Conservation (phyloP, 2,329 filamentous ascomycete species). For the Gliomastix tumulicola region DNA sequence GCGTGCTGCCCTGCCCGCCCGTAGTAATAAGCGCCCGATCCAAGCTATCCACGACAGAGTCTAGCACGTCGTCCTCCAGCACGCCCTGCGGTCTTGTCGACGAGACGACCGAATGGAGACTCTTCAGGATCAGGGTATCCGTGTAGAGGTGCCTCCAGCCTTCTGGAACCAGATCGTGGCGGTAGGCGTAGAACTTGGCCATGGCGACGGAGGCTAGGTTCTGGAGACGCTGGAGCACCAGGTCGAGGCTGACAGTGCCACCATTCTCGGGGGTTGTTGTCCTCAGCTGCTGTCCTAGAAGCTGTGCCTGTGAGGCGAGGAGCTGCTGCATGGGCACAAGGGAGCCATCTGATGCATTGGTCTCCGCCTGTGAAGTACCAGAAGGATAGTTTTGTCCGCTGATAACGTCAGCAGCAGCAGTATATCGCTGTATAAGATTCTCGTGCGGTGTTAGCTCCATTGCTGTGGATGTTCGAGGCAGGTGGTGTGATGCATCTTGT, state of each 20-base stretch:
- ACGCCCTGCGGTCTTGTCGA: no score
- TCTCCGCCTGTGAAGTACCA: not conserved
- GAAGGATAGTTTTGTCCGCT: no score
- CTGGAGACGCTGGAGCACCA: constrained; percentile 36
- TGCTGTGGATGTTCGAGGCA: no score
- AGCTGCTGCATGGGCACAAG: constrained; percentile 14
- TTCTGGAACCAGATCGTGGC: constrained; percentile 57
- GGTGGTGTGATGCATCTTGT: no score
- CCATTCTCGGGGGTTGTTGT: no score
- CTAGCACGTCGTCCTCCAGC: constrained; percentile 32
- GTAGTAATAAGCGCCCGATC: constrained; percentile 74
- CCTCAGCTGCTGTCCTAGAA: no score
- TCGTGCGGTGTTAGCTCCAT: no score
- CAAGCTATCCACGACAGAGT: constrained; percentile 55
- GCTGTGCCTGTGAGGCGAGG: constrained; percentile 9
- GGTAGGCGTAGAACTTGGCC: constrained; percentile 62
- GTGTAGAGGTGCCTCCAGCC: constrained; percentile 68
- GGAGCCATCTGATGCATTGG: constrained; percentile 4
- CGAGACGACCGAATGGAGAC: constrained; percentile 21
- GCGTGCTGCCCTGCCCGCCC: constrained; percentile 47
- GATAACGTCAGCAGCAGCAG: constrained; percentile 12
- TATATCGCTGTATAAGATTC: constrained; percentile 11
- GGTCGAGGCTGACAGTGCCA: constrained; percentile 3
- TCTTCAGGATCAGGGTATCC: constrained; percentile 61
- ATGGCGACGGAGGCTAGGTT: constrained; percentile 54